Evolutionary conservation across 257 asterid genomes (phyloP).

Genomic region (Rhazya stricta): DNA sequence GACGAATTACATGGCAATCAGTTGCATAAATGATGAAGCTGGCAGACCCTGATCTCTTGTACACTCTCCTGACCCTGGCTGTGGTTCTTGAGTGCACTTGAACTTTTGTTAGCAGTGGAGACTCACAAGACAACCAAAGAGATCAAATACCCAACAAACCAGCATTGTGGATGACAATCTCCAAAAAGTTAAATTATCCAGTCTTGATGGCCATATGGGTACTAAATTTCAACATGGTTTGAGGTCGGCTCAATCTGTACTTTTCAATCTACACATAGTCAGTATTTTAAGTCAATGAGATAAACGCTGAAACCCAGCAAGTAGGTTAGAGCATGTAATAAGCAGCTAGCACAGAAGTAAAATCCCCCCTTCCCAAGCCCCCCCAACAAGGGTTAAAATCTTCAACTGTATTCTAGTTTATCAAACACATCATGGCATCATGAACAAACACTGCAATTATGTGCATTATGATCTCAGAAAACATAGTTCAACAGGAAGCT

Average conservation of each 20-base stretch:
- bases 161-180: neutral
- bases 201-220: neutral
- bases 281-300: neutral
- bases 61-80: neutral
- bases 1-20: neutral
- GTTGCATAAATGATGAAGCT: neutral
- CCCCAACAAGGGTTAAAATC: neutral
- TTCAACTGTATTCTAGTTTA: neutral
- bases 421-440: neutral
- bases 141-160: neutral
- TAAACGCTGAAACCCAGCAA: neutral
- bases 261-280: neutral
- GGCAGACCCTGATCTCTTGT: neutral
- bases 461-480: neutral
- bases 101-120: neutral
- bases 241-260: neutral
- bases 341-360: neutral
- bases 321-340: too few relatives aligned
- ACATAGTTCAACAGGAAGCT: neutral
- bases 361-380: neutral
- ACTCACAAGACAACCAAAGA: neutral
- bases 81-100: neutral
- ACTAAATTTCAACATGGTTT: neutral
- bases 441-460: neutral
- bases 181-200: neutral